These are phyloP conservation scores for Didymella keratinophila DNA, from an alignment of 2,329 filamentous ascomycete species.

Conservation along the genomic window DNA sequence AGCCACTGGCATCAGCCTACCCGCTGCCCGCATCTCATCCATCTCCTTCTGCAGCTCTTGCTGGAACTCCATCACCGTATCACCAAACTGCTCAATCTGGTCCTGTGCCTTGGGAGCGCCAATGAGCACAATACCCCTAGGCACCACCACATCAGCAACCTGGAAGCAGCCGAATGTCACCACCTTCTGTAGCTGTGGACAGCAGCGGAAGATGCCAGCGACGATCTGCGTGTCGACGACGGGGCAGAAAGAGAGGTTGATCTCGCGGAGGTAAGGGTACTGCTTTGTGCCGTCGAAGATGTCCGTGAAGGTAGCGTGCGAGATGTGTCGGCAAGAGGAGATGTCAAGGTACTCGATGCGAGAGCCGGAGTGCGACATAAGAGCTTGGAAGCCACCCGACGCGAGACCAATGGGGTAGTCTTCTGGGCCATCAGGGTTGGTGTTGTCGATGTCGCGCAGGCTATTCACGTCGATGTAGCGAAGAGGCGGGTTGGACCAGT, in stretches of 20 bases:
- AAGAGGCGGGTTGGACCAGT: slow-evolving; percentile 78
- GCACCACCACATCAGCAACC: slow-evolving; percentile 64
- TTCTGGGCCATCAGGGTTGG: slow-evolving; percentile 69
- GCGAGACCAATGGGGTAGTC: slow-evolving; percentile 73
- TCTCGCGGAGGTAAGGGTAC: slow-evolving; percentile 73
- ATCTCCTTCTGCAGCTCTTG: slow-evolving; percentile 20
- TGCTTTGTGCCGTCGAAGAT: slow-evolving; percentile 68
- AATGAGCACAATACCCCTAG: slow-evolving; percentile 65
- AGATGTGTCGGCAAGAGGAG: slow-evolving; percentile 85
- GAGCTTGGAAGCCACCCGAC: slow-evolving; percentile 75
- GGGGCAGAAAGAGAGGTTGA: slow-evolving; percentile 82
- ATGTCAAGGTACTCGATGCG: slow-evolving; percentile 74
- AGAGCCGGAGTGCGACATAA: slow-evolving; percentile 83
- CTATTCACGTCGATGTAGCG: slow-evolving; percentile 76
- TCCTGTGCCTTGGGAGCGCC: slow-evolving; percentile 67
- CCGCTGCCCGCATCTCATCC: slow-evolving; percentile 20
- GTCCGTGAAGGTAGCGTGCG: slow-evolving; percentile 72
- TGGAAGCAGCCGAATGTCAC: slow-evolving; percentile 71
- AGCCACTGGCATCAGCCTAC: slow-evolving; percentile 37
- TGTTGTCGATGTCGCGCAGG: slow-evolving; percentile 78
- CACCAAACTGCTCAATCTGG: slow-evolving; percentile 61
- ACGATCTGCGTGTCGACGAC: slow-evolving; percentile 71
- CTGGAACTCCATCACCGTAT: slow-evolving; percentile 45
- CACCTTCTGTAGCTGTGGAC: slow-evolving; percentile 65
- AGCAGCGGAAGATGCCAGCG: slow-evolving; percentile 69